Evolutionary conservation across 2,329 filamentous ascomycete species (phyloP), one percentile per base, ranked within the genome.

Genomic region (Drechslerella coelobrocha): DNA sequence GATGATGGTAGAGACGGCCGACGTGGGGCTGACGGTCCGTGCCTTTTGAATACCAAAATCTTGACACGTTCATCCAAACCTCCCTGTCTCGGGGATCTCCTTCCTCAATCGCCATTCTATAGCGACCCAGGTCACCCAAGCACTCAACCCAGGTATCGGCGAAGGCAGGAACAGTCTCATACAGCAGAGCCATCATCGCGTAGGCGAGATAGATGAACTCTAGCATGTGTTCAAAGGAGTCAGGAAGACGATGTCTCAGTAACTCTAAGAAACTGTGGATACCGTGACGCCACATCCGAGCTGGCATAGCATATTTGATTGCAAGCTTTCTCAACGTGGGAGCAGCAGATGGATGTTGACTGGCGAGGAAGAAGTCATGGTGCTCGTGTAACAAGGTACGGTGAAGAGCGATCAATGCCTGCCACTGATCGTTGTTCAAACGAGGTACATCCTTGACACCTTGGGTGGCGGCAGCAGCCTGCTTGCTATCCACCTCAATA

Each of bases 141-240:
- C 92, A 97, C 74, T 97, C 93, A 7, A 96, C 90, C 93, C 93
- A 97, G 0, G 90, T 96, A 63, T 94, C 89, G 56, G 89, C 85
- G 73, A 96, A 97, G 0, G 85, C 83, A 0, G 89, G 87, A 0
- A 96, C 90, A 0, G 90, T 96, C 75, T 97, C 93, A 68, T 92
- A 89, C 0, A 97, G 79, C 0, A 97, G 79, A 0, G 90, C 89
- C 84, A 97, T 91, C 86, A 96, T 95, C 1, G 89, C 89, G 73
- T 97, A 97, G 0, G 92, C 89, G 14, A 93, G 79, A 72, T 95
- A 95, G 0, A 97, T 91, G 61, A 96, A 97, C 0, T 88, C 87
- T 0, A 96, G 81, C 92, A 97, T 97, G 61, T 95, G 89, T 53
- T 97, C 92, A 0, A 92, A 80, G 1, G 89, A 92, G 0, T 83